Evolutionary conservation across 441 rosid species (phyloP).

Genomic region (Cnidoscolus chayamansa): DNA sequence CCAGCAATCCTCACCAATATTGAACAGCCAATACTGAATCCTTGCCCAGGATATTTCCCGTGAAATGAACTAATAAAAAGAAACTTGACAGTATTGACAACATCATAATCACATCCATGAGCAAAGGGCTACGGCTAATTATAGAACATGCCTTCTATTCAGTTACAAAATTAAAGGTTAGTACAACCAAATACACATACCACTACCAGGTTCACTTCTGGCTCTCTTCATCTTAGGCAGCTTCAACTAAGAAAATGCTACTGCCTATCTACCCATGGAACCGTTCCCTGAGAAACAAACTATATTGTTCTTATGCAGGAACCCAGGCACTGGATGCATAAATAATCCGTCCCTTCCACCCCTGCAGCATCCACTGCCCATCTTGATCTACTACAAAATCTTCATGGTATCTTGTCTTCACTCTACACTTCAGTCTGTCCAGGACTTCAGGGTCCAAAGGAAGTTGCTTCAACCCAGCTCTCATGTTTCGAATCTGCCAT

Average conservation of each 20-base stretch:
- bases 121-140: not conserved
- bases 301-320: constrained; percentile 34
- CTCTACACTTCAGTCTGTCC: constrained; percentile 40
- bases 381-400: constrained; percentile 64
- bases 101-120: not conserved
- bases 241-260: not conserved
- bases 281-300: not conserved
- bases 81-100: no score
- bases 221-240: not conserved
- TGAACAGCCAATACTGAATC: not conserved
- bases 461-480: constrained; percentile 74
- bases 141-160: not conserved
- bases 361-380: constrained; percentile 80
- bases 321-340: constrained; percentile 67
- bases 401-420: constrained; percentile 33
- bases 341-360: constrained; percentile 92
- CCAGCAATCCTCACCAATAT: not conserved
- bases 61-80: not conserved
- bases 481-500: constrained; percentile 61
- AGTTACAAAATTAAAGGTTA: not conserved
- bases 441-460: constrained; percentile 44
- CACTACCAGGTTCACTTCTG: not conserved
- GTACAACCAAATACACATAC: constrained; percentile 3
- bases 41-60: not conserved
- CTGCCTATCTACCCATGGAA: not conserved